Conservation (phyloP, 805 yeast genomes). For the Groenewaldozyma salmanticensis region DNA sequence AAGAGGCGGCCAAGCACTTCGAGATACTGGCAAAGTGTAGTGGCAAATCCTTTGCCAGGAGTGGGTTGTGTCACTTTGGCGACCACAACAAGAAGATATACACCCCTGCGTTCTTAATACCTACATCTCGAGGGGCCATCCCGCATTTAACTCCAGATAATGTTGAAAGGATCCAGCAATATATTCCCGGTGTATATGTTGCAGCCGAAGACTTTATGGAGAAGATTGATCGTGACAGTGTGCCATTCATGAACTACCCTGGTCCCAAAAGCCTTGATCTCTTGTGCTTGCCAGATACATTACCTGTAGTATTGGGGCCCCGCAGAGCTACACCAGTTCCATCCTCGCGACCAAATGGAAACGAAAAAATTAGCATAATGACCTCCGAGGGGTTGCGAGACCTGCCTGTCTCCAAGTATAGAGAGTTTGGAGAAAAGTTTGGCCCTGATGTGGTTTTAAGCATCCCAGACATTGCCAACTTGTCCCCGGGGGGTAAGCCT, state of each 20-base stretch:
- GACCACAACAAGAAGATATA: conserved; percentile 2
- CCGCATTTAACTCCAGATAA: conserved; percentile 36
- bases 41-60: too few relatives aligned
- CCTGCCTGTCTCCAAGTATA: conserved; percentile 18
- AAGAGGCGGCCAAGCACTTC: too few relatives aligned
- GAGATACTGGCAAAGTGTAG: too few relatives aligned
- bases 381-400: conserved; percentile 30
- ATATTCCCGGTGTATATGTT: conserved; percentile 20
- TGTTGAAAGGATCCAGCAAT: conserved; percentile 12
- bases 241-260: conserved; percentile 11
- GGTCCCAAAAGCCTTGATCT: conserved; percentile 11
- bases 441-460: conserved; percentile 27
- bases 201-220: conserved; percentile 32
- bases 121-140: conserved; percentile 32
- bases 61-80: too few relatives aligned
- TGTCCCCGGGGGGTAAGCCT: conserved; percentile 21
- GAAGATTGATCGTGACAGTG: conserved; percentile 9
- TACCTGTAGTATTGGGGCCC: conserved; percentile 22
- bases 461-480: conserved; percentile 27
- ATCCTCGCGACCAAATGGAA: conserved; percentile 27
- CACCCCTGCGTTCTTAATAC: conserved; percentile 27
- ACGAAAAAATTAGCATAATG: conserved; percentile 23
- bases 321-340: conserved; percentile 26
- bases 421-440: conserved; percentile 16
- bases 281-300: conserved; percentile 21